These are phyloP conservation scores for Cutaneotrichosporon daszewskae DNA, from an alignment of 1,284 basidiomycete species.

Conservation along the genomic window DNA sequence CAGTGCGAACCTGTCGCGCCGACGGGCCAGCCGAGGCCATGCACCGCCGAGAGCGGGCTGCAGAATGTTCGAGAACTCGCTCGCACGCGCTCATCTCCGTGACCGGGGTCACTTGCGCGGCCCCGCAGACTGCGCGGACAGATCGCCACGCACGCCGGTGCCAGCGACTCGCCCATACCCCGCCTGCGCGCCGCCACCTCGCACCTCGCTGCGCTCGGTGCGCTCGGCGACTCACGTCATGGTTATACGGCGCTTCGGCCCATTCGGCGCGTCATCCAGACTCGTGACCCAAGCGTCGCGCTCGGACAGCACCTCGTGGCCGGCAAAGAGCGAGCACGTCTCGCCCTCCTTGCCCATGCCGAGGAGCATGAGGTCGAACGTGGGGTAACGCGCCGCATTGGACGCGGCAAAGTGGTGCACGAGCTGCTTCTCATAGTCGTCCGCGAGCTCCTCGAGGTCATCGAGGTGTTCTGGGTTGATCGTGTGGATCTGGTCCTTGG, in stretches of 20 bases:
- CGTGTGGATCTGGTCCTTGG: constrained; percentile 69
- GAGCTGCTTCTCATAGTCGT: constrained; percentile 89
- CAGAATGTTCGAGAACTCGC: no score
- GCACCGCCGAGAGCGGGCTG: no score
- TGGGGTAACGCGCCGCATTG: constrained; percentile 85
- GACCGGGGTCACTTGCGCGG: no score
- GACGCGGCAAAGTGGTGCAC: constrained; percentile 83
- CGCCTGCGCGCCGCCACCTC: no score
- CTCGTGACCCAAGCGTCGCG: constrained; percentile 90
- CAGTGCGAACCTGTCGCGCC: no score
- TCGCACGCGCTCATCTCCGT: no score
- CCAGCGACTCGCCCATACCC: no score
- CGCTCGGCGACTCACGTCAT: constrained; percentile 53
- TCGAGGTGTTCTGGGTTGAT: constrained; percentile 68
- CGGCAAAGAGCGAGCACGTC: constrained; percentile 93
- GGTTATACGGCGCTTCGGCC: constrained; percentile 82
- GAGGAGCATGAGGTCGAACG: constrained; percentile 90
- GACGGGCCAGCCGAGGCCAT: no score
- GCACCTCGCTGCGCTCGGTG: no score
- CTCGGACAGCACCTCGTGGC: constrained; percentile 76
- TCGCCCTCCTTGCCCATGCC: constrained; percentile 94
- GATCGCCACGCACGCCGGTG: no score
- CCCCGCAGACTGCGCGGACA: no score
- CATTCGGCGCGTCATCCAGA: constrained; percentile 89
- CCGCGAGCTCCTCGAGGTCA: constrained; percentile 75